A percentile compares a stretch with the other conserved stretches of the same genome.
Evolutionary conservation across 345 rosid species (phyloP).

Genomic region (Citrus hindsii): DNA sequence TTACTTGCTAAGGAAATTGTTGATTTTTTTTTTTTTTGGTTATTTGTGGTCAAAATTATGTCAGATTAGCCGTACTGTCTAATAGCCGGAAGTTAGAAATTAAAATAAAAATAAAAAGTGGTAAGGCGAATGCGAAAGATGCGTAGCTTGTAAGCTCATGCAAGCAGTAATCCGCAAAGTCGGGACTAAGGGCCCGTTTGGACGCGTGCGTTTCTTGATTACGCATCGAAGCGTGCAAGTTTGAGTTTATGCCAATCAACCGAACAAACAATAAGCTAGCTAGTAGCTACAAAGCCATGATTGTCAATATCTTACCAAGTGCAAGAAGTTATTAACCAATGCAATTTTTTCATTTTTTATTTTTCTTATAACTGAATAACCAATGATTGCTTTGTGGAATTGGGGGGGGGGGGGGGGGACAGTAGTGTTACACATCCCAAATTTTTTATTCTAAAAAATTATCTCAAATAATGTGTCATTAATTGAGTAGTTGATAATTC

Average conservation of each 20-base stretch:
- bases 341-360: too few relatives aligned
- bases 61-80: not conserved
- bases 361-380: too few relatives aligned
- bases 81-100: not conserved
- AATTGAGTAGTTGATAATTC: too few relatives aligned
- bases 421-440: too few relatives aligned
- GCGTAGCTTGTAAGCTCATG: slow-evolving; percentile 52
- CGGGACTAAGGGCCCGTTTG: slow-evolving; percentile 6
- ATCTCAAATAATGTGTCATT: fast-evolving
- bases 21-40: not conserved
- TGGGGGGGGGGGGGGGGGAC: too few relatives aligned
- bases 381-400: too few relatives aligned
- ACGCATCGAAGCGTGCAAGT: slow-evolving; percentile 51
- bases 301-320: too few relatives aligned
- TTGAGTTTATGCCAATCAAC: not conserved
- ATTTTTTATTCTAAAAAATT: too few relatives aligned
- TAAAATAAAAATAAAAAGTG: not conserved
- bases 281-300: not conserved
- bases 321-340: too few relatives aligned
- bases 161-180: not conserved
- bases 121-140: slow-evolving; percentile 13
- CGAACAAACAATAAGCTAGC: not conserved
- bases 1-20: not conserved
- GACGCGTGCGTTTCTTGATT: slow-evolving; percentile 21
- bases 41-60: not conserved